Evolutionary conservation across 306 rosid genomes (phyloP), one percentile per base, ranked within the genome.

Genomic region (Senna siamea): DNA sequence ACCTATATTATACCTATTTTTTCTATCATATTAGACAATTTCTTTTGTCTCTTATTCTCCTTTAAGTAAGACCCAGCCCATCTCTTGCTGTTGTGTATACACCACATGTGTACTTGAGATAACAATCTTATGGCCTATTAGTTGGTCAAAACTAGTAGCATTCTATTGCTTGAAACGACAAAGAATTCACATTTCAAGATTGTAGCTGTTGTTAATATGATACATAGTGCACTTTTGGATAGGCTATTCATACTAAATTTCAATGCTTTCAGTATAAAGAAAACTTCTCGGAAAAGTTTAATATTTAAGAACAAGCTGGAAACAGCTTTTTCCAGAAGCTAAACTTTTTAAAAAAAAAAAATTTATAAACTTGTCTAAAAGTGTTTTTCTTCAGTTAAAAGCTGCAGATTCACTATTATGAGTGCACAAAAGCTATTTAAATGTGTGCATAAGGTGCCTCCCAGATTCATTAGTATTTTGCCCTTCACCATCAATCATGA

Each of bases 161-260:
- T 50, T 62, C 23, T 50, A 62, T 15, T 35, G 70, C 62, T 48
- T 60, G 26, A 19, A 14, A 74, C 23, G 28, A 57, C 13, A 43
- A 26, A 34, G n/a, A 76, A 54, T 59, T 60, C 69, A 50, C 69
- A 69, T 40, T 46, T 54, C 53, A 17, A 53, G 2, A 34, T 20
- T 37, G 0, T 26, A 6, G 2, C 11, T 17, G 46, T 69, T 37
- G 44, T 59, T 50, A 30, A 47, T n/a, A 14, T 63, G 52, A 67
- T 30, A 59, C 43, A 15, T 18, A 15, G 66, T 17, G 19, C 66
- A 34, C 66, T 32, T 59, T 34, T 15, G 44, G 38, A 59, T 15
- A 23, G 44, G 44, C 13, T 34, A 17, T 60, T 58, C 14, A 32
- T 40, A 35, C 28, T 34, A 3, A 34, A 34, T 34, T 17, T 41